A percentile compares a stretch with the other conserved stretches of the same genome.
phyloP scores from a whole-genome alignment of 169 alveolate species.

The Eimeria praecox region DNA sequence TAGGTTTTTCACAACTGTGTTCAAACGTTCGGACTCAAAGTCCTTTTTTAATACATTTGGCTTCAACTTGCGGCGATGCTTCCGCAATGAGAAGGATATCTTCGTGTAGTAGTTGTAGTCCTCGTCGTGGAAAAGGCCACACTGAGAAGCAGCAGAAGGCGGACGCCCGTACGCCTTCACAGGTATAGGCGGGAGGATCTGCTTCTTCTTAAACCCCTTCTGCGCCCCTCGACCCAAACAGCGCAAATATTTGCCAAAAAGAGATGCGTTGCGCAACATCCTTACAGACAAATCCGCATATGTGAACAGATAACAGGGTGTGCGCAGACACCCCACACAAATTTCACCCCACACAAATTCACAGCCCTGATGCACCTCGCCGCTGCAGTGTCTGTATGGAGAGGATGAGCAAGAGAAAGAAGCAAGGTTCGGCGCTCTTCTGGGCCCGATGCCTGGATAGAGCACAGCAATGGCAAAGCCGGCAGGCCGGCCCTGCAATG shows the following conservation, averaged over 20 bases:
- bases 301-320: neutral
- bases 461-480: neutral
- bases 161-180: constrained; percentile 93
- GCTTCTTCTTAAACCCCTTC: constrained; percentile 88
- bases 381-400: neutral
- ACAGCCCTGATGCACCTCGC: neutral
- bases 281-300: neutral
- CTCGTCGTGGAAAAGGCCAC: constrained; percentile 93
- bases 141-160: constrained; percentile 94
- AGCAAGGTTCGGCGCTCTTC: neutral
- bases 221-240: constrained; percentile 48
- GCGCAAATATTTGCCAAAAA: constrained; percentile 83
- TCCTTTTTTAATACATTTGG: constrained; percentile 71
- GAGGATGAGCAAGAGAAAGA: neutral
- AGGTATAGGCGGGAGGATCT: constrained; percentile 92
- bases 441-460: neutral
- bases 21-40: constrained; percentile 82
- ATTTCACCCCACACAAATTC: neutral
- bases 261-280: constrained; percentile 81
- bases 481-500: neutral
- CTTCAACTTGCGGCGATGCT: constrained; percentile 66
- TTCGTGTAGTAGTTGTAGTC: constrained; percentile 87
- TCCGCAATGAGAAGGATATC: constrained; percentile 64
- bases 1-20: constrained; percentile 89
- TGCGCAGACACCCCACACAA: neutral